Conservation (phyloP, 768 basidiomycete species). For the Rhodosporidiobolus odoratus region DNA sequence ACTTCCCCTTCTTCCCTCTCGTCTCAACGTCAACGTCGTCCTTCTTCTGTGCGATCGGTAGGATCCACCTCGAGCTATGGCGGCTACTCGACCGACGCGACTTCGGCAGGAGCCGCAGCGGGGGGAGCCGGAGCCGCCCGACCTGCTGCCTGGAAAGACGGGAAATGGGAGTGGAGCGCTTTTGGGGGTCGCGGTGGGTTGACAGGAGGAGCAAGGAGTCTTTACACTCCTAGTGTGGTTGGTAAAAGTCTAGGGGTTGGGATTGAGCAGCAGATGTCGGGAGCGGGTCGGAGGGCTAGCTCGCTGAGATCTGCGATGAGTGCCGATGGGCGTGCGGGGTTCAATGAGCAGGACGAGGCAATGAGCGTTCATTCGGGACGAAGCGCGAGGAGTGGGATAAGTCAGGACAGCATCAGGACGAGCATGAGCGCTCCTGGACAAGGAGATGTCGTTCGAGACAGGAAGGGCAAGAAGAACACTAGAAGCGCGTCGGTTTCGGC, state of each 20-base stretch:
- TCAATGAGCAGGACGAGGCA: constrained; percentile 1
- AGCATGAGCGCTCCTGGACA: background rate
- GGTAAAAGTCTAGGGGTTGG: constrained; percentile 3
- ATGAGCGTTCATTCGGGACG: constrained; percentile 2
- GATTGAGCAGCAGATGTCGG: background rate
- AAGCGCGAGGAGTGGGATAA: constrained; percentile 7
- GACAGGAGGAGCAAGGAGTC: constrained; percentile 18
- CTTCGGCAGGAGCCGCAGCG: background rate
- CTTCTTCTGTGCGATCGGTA: constrained; percentile 15
- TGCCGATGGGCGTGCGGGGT: background rate
- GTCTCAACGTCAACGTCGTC: background rate
- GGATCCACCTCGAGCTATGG: background rate
- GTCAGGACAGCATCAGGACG: background rate
- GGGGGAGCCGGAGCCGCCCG: background rate
- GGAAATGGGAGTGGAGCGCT: constrained; percentile 28
- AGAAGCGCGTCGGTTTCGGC: background rate
- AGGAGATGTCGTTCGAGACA: background rate
- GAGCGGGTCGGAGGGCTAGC: background rate
- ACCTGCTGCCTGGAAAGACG: constrained; percentile 8
- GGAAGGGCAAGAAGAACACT: background rate
- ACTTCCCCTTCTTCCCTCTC: background rate
- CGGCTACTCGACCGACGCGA: background rate
- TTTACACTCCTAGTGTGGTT: constrained; percentile 21
- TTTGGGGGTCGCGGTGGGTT: constrained; percentile 24
- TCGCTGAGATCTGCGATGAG: constrained; percentile 1